phyloP scores from a whole-genome alignment of 169 alveolate genomes.

The Eimeria falciformis region DNA sequence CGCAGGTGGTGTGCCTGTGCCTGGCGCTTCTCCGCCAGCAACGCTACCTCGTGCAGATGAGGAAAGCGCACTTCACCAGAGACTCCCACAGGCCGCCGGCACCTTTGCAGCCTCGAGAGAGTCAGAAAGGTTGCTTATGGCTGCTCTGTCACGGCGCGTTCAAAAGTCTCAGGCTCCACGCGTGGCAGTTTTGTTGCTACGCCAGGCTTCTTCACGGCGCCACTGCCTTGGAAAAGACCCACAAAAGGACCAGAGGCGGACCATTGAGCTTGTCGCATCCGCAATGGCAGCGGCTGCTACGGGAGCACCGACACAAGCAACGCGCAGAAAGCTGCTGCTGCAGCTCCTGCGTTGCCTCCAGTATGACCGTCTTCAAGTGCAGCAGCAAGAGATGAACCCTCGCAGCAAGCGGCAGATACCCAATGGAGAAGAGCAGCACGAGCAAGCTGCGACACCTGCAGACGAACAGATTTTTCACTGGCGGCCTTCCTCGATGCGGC shows the following conservation, averaged over 20 bases:
- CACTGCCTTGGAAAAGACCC: background rate
- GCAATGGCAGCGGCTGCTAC: conserved; percentile 37
- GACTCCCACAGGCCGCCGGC: no score
- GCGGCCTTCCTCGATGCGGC: no score
- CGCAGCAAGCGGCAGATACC: background rate
- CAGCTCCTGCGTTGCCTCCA: conserved; percentile 36
- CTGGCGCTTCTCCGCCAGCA: no score
- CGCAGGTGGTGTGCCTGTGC: no score
- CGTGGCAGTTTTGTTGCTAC: background rate
- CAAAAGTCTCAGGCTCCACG: conserved; percentile 27
- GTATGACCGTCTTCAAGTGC: background rate
- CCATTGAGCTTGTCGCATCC: background rate
- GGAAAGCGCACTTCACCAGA: no score
- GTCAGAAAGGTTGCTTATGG: background rate
- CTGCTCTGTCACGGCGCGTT: background rate
- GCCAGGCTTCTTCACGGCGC: conserved; percentile 2
- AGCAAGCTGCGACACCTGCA: no score
- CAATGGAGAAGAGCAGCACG: background rate
- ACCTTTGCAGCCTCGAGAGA: no score
- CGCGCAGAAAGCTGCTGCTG: conserved; percentile 37
- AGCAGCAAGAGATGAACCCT: background rate
- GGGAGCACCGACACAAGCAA: background rate
- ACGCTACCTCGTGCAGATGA: no score
- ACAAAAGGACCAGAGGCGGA: background rate
- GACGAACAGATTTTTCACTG: no score